Evolutionary conservation across 2,329 filamentous ascomycete genomes (phyloP).

Genomic region (Bipolaris sorokiniana): DNA sequence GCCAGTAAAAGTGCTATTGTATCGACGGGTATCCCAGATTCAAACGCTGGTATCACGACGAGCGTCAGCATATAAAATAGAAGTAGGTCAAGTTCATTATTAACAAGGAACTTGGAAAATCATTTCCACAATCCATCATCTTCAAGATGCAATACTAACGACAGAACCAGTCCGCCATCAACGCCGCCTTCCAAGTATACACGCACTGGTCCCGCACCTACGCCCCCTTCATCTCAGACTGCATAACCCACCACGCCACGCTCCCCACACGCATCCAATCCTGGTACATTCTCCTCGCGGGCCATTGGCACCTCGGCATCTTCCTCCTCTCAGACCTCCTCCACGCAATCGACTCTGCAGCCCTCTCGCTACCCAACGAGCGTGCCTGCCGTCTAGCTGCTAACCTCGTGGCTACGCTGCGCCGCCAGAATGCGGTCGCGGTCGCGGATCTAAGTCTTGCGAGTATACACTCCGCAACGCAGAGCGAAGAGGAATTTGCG

Average conservation of each 20-base stretch:
- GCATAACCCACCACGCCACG: slow-evolving; percentile 56
- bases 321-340: slow-evolving; percentile 63
- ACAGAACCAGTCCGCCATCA: slow-evolving; percentile 48
- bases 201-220: slow-evolving; percentile 62
- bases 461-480: slow-evolving; percentile 28
- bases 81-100: slow-evolving; percentile 2
- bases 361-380: slow-evolving; percentile 45
- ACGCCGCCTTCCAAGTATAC: slow-evolving; percentile 57
- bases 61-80: slow-evolving; percentile 3
- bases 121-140: no score
- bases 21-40: slow-evolving; percentile 9
- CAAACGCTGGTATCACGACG: slow-evolving; percentile 9
- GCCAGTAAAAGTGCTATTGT: slow-evolving; percentile 14
- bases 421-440: slow-evolving; percentile 52
- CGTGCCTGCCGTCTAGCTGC: slow-evolving; percentile 55
- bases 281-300: slow-evolving; percentile 64
- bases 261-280: slow-evolving; percentile 62
- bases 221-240: slow-evolving; percentile 60
- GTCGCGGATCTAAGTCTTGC: slow-evolving; percentile 28
- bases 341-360: slow-evolving; percentile 55
- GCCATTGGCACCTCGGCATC: slow-evolving; percentile 64
- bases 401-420: slow-evolving; percentile 45
- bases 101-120: no score
- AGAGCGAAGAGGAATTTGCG: background rate
- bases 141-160: no score